phyloP scores from a whole-genome alignment of 441 rosid genomes.

The Bocquillonia castaneifolia region DNA sequence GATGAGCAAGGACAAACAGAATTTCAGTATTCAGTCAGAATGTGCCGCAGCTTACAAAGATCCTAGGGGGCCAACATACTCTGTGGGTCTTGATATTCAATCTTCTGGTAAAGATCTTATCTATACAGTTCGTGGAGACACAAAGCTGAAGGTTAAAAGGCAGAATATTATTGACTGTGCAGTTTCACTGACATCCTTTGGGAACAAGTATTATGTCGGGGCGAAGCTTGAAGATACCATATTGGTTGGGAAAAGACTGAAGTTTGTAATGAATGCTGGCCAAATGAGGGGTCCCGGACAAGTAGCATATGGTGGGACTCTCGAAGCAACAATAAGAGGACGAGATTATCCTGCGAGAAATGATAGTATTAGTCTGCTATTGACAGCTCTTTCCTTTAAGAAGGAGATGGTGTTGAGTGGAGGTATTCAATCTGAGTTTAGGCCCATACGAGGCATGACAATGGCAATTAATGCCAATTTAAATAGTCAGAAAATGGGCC shows the following conservation, averaged over 20 bases:
- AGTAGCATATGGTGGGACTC: conserved; percentile 67
- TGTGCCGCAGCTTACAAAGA: conserved; percentile 53
- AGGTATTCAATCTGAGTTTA: conserved; percentile 66
- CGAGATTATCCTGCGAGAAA: conserved; percentile 69
- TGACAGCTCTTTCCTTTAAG: conserved; percentile 63
- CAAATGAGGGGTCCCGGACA: conserved; percentile 57
- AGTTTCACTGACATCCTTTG: conserved; percentile 53
- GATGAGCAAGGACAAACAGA: conserved; percentile 72
- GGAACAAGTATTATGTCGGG: conserved; percentile 56
- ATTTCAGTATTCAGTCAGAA: conserved; percentile 72
- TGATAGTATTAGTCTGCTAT: conserved; percentile 46
- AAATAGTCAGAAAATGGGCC: conserved; percentile 75
- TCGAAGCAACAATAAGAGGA: conserved; percentile 77
- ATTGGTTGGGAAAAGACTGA: conserved; percentile 62
- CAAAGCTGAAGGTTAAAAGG: conserved; percentile 57
- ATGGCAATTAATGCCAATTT: conserved; percentile 52
- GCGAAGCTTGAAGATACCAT: conserved; percentile 73
- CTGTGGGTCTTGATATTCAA: conserved; percentile 67
- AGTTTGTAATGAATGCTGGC: conserved; percentile 61
- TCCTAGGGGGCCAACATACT: conserved; percentile 45
- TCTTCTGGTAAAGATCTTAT: conserved; percentile 73
- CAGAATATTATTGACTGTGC: conserved; percentile 59
- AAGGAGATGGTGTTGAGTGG: conserved; percentile 67
- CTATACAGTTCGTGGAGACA: conserved; percentile 49
- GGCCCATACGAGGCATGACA: conserved; percentile 49